Base-by-base conservation (phyloP, 140 eudicot genomes). In the Oenanthe javanica region DNA sequence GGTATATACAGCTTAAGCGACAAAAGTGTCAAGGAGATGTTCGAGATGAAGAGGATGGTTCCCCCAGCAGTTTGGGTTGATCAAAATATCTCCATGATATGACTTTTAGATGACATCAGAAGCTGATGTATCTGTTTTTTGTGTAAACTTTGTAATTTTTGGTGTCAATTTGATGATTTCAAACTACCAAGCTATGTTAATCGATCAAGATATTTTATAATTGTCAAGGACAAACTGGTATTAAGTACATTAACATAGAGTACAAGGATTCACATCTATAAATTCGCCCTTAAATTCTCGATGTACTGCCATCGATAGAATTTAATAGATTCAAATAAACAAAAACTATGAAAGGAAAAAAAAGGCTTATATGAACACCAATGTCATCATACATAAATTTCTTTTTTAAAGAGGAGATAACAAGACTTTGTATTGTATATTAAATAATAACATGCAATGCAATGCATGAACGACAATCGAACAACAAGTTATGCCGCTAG, bases 41-140 rank as follows among this genome's bases (percentile, higher is more conserved):
- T 45, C 5, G 61, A 63, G 4, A 9, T 10, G 15, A 19, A 38
- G 21, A 55, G 43, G n/a, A 73, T 54, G 13, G 16, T 55, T 8
- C 54, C 77, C 0, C 64, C 86, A 23, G 47, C 83, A 2, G 61
- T 79, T 42, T 75, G 81, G 86, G 12, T 83, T 13, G 40, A 49
- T 27, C 50, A 50, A 16, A 49, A 23, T 21, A 55, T 8, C 8
- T 59, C 27, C 2, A 6, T 25, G 18, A 6, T 59, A 0, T 19
- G 31, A 21, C 10, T 19, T 59, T 59, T 59, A 21, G 25, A 21
- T 59, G 6, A 14, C 57, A 51, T 51, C 57, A 51, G 13, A 19
- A 12, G 31, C 31, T 31, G 31, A 31, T 31, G 31, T 31, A 31
- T 31, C 31, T 31, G 31, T 31, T 31, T 31, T 31, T 31, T 31